A percentile compares a stretch with the other conserved stretches of the same genome.
phyloP scores from a whole-genome alignment of 139 green algal genomes.

The Tetradesmus lagerheimii region DNA sequence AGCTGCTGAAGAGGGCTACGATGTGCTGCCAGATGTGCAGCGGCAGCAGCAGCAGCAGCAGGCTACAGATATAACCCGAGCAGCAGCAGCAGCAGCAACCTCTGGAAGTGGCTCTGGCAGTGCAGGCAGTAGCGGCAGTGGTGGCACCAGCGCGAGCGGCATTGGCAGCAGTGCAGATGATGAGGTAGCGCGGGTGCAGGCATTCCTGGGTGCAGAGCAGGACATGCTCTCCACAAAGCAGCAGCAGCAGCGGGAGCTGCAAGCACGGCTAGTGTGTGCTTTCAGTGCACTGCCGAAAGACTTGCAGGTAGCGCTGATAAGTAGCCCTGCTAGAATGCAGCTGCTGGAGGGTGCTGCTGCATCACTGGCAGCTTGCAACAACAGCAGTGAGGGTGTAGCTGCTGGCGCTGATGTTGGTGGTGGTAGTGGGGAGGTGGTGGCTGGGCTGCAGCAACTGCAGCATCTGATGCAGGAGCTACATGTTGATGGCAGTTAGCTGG shows the following conservation, averaged over 20 bases:
- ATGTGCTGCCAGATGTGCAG: background rate
- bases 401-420: background rate
- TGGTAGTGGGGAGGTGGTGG: background rate
- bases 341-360: background rate
- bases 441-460: constrained; percentile 17
- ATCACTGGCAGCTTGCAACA: background rate
- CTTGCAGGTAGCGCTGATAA: constrained; percentile 5
- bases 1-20: background rate
- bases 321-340: background rate
- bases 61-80: background rate
- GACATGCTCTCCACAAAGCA: background rate
- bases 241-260: constrained; percentile 1
- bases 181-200: background rate
- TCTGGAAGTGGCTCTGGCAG: background rate
- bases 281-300: constrained; percentile 9
- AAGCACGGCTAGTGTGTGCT: background rate
- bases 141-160: background rate
- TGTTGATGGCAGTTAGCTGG: background rate
- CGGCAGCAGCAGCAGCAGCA: background rate
- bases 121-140: background rate
- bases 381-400: background rate
- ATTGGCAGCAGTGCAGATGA: background rate
- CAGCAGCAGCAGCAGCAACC: background rate
- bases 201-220: background rate
- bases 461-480: constrained; percentile 4